Evolutionary conservation across 805 yeast genomes (phyloP), one percentile per base, ranked within the genome.

Genomic region (Brettanomyces nanus): DNA sequence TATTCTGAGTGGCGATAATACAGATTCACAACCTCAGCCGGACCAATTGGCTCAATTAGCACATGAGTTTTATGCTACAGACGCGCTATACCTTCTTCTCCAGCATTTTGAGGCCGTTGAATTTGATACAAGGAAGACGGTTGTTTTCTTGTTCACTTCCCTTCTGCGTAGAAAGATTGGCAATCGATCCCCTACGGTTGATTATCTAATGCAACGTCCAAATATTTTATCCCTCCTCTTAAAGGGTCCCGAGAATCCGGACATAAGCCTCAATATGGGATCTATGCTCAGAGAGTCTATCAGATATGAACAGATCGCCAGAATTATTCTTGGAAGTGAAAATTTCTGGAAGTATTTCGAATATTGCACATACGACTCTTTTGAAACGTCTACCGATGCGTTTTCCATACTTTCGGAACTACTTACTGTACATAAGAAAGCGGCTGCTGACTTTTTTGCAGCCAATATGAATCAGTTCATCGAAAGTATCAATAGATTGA

Each of bases 301-400:
- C 43, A 83, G 82, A 52, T 77, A 78, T 54, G 96, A 87, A 57
- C 69, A 65, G 33, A 66, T 92, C 39, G 72, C 83, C 25, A 65
- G 69, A 37, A 69, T 71, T 42, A 66, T 86, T 9, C 53, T 90
- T 30, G 61, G 68, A 31, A 77, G 77, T 45, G 71, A 75, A 15
- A 62, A 66, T 19, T 69, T 90, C 45, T 92, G 97, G 97, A 74
- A 75, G 44, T 80, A 77, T 50, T 90, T 92, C 59, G 75, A 73
- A 32, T 85, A 83, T 56, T 84, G 85, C 28, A 80, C 78, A 47
- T 66, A 72, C 28, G 80, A 80, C 4, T 77, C 82, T 21, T 92
- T 92, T 63, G 97, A 92, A 61, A 75, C 84, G 18, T 86, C 95
- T 40, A 85, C 96, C 0, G 96, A 87, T 54, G 76, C 95, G 1